Evolutionary conservation across 1,284 basidiomycete genomes (phyloP), one percentile per base, ranked within the genome.

Genomic region (Marasmius fiardii): DNA sequence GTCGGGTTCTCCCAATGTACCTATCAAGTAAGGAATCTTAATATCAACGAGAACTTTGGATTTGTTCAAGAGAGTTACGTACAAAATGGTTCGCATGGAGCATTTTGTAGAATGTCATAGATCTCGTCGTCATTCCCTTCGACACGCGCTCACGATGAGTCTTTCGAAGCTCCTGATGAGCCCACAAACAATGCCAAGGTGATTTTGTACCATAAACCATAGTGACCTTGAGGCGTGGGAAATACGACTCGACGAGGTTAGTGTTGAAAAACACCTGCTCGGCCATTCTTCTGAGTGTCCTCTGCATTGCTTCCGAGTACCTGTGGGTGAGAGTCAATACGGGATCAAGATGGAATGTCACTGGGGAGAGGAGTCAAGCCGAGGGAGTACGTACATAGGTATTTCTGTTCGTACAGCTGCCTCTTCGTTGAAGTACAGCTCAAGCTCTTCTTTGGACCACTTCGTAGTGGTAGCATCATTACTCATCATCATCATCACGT

Each of bases 81-180:
- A 57, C 55, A 47, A 57, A 35, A 35, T 57, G 55, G 49, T 57
- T 57, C 34, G 33, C 51, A 3, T 51, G 51, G n/a, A 43, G 37
- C 8, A 57, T 49, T 16, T 45, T 37, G 14, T 48, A 28, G 23
- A 53, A 52, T 11, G 20, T n/a, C 24, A 57, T 37, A 14, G 35
- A 5, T 44, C 45, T 33, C 43, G 20, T 20, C 20, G 2, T 18
- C 24, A 14, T 24, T 14, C 21, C 37, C 37, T 11, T 18, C 21
- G 20, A 18, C 10, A 35, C 5, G 24, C 7, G 2, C 21, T 24
- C 18, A 49, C 16, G 34, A 26, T 58, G 41, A 26, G 21, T 41
- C 31, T 26, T 54, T 35, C 37, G 44, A 7, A 49, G 51, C 26
- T 58, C 52, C 10, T 47, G 51, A 20, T 37, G 28, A 10, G 44